Evolutionary conservation across 805 yeast species (phyloP), one percentile per base, ranked within the genome.

Genomic region (Candida tallmaniae): DNA sequence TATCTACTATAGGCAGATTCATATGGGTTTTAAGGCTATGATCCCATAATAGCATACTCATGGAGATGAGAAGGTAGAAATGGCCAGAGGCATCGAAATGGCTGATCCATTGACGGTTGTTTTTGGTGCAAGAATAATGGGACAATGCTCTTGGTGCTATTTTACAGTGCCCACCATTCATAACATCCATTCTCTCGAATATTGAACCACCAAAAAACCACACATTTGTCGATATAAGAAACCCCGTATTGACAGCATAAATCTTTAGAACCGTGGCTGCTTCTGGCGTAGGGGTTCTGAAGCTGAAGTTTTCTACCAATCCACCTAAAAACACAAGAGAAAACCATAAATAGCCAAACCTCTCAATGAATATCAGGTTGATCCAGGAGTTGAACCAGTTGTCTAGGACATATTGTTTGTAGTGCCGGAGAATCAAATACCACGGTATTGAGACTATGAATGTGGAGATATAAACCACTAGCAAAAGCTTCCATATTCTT

Each of bases 71-170:
- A 34, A 73, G 62, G 42, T 72, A 71, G 33, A 62, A 67, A 47
- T 75, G 81, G 1, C 80, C 79, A 25, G 77, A 70, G 4, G 68
- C 54, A 45, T 75, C 80, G 45, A 74, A 74, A 7, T 76, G 76
- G 39, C 65, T 63, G 4, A 47, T 46, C 79, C 80, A 74, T 11
- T 42, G 31, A 2, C 70, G 74, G 9, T 39, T 36, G 9, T 14
- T n/a, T 26, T n/a, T n/a, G 4, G 27, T 26, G 34, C 55, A 51
- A 18, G 21, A 23, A 17, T 34, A 29, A 28, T 37, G 10, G 40
- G 50, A 40, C 23, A 28, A 35, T 18, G 47, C 26, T 10, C 32
- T n/a, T 8, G 25, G 4, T 15, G 28, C 10, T 24, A 9, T 11
- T 9, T 27, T 20, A 40, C 74, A 69, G 23, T 51, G 48, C 1